Conservation (phyloP, 2,329 filamentous ascomycete genomes). For the Microdochium bolleyi region DNA sequence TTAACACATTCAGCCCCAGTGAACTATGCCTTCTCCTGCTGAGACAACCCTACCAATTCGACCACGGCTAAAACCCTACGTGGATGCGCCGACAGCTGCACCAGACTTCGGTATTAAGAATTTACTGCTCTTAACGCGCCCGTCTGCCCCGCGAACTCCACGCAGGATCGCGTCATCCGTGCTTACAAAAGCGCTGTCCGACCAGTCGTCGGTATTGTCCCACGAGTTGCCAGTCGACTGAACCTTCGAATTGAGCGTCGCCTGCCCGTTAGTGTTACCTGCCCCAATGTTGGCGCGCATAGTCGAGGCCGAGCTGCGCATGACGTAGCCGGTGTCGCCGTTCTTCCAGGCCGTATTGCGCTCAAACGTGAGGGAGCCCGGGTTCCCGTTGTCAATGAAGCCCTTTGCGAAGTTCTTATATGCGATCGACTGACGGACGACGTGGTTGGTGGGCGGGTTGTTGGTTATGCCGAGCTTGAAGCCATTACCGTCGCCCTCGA, state of each 20-base stretch:
- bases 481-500: constrained; percentile 36
- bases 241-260: too few species aligned
- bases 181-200: too few species aligned
- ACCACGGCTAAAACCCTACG: too few species aligned
- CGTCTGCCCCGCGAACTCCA: too few species aligned
- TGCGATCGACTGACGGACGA: constrained; percentile 32
- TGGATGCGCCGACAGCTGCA: constrained; percentile 29
- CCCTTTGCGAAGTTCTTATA: constrained; percentile 33
- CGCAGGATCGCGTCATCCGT: too few species aligned
- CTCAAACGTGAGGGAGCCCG: constrained; percentile 28
- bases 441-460: constrained; percentile 30
- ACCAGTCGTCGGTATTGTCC: too few species aligned
- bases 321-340: constrained; percentile 29
- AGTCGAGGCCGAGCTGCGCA: constrained; percentile 24
- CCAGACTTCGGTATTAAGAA: constrained; percentile 22
- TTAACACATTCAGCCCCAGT: too few species aligned
- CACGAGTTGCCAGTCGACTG: too few species aligned
- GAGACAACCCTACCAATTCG: too few species aligned
- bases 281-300: constrained; percentile 30
- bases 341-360: constrained; percentile 39
- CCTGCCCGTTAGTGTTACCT: constrained; percentile 16
- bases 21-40: too few species aligned
- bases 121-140: too few species aligned
- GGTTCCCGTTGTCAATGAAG: constrained; percentile 36
- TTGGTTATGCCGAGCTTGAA: constrained; percentile 34